Evolutionary conservation across 139 green algal genomes (phyloP), one percentile per base, ranked within the genome.

Genomic region (Axilococcus clingmanii): DNA sequence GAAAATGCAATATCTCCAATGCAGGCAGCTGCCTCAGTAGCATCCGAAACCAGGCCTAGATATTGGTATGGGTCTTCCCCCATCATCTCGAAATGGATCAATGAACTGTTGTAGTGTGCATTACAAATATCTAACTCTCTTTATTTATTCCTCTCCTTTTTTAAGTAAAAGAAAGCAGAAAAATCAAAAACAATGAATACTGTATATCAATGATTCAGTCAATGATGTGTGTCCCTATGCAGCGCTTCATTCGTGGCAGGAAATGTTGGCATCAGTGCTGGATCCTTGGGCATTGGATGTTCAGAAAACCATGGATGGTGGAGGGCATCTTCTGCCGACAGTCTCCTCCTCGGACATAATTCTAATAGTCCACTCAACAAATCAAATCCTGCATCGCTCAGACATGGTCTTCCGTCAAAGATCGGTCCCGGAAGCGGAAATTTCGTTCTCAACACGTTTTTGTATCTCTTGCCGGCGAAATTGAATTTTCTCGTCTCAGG

Each of bases 261-360:
- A 43, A 82, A 80, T 24, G 71, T 82, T 22, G 74, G 74, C 74
- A 82, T 82, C 25, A 80, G 50, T 7, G 47, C 52, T 24, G 37
- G 28, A 40, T 75, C 63, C 57, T 80, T 77, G 9, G 74, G 66
- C 35, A 66, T 48, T 3, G 74, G 74, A 19, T 65, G 56, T 56
- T 80, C 70, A 20, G 42, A 16, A 50, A 84, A 78, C 64, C 70
- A 86, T 7, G 25, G 9, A 53, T 80, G 69, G 14, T 69, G 23
- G 19, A 80, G 38, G 2, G 78, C 78, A n/a, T 84, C 63, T 12
- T 61, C 34, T 20, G 61, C 64, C 8, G 66, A 74, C 28, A 81
- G 60, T 29, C 78, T 65, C 17, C 34, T 34, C 31, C 52, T 55
- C 55, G 79, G 79, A 55, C 75, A 68, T 20, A 75, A 68, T 14